These are phyloP conservation scores for Monosporascus sp. DNA, from an alignment of 2,329 filamentous ascomycete species.

Conservation along the genomic window DNA sequence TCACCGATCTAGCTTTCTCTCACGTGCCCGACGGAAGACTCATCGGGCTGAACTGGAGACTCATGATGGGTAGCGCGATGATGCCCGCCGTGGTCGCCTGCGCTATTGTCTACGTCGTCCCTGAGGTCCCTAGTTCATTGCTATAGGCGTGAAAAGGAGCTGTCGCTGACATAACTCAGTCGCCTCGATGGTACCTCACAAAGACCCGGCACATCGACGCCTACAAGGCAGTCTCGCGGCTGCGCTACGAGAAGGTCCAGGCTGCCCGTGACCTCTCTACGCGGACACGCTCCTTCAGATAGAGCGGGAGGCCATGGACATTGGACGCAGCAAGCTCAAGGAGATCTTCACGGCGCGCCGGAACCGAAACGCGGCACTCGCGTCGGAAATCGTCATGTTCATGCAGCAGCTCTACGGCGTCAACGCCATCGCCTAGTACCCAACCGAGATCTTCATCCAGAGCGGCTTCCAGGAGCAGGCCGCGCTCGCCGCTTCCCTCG, in stretches of 20 bases:
- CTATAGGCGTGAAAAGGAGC: background rate
- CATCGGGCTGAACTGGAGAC: constrained; percentile 57
- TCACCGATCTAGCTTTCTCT: constrained; percentile 57
- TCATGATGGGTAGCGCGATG: constrained; percentile 65
- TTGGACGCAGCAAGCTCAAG: constrained; percentile 44
- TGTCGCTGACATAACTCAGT: constrained; percentile 13
- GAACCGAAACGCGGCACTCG: constrained; percentile 56
- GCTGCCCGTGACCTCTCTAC: constrained; percentile 51
- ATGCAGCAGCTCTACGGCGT: constrained; percentile 56
- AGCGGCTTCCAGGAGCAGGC: constrained; percentile 44
- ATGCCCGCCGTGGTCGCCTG: constrained; percentile 55
- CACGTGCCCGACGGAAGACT: constrained; percentile 48
- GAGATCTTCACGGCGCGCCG: constrained; percentile 57
- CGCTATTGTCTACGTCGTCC: constrained; percentile 41
- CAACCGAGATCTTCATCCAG: constrained; percentile 54
- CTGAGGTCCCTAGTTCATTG: constrained; percentile 27
- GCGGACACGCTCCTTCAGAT: constrained; percentile 53
- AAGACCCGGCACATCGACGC: constrained; percentile 42
- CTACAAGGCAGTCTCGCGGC: constrained; percentile 38
- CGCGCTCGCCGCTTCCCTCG: constrained; percentile 56
- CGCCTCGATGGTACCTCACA: constrained; percentile 36
- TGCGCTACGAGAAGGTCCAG: constrained; percentile 48
- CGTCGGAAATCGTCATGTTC: constrained; percentile 61
- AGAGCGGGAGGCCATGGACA: constrained; percentile 45
- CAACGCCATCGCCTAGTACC: constrained; percentile 45